A percentile compares a stretch with the other conserved stretches of the same genome.
These are phyloP conservation scores for Kodamaea hsintzibuensis DNA, from an alignment of 805 yeast species.

Conservation along the genomic window DNA sequence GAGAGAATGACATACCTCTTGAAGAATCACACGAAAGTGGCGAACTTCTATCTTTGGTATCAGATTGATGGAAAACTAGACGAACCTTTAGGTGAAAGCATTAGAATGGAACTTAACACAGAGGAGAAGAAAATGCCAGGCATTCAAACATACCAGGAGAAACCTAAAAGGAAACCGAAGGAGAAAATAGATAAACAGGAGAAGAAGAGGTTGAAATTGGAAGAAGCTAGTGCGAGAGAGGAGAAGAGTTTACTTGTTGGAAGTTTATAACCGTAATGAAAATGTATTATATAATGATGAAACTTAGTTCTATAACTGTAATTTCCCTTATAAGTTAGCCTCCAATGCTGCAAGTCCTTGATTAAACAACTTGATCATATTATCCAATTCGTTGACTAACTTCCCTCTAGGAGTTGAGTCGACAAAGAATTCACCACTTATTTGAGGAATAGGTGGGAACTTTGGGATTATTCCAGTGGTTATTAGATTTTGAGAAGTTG, in stretches of 20 bases:
- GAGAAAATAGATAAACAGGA: conserved; percentile 24
- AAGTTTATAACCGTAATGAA: neutral
- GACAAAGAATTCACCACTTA: conserved; percentile 38
- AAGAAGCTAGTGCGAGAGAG: neutral
- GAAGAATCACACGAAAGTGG: conserved; percentile 57
- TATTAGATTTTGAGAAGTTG: neutral
- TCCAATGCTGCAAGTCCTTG: conserved; percentile 45
- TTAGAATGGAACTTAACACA: conserved; percentile 56
- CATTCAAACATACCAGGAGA: conserved; percentile 18
- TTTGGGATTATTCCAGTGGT: conserved; percentile 9
- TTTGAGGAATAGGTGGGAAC: conserved; percentile 39
- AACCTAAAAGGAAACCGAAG: conserved; percentile 33
- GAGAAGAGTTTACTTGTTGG: neutral
- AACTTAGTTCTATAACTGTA: neutral
- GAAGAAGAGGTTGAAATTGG: conserved; percentile 10
- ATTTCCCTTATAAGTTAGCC: conserved; percentile 13
- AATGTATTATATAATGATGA: neutral
- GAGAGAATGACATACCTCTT: conserved; percentile 62
- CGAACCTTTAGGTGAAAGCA: conserved; percentile 61
- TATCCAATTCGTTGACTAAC: conserved; percentile 37
- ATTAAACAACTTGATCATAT: conserved; percentile 37
- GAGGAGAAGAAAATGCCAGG: conserved; percentile 53
- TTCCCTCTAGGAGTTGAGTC: conserved; percentile 39
- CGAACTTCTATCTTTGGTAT: conserved; percentile 76
- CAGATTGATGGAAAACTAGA: conserved; percentile 77